Percentiles rank a stretch among this genome's conserved stretches.
These are phyloP conservation scores for Macrotyloma uniflorum DNA, from an alignment of 306 rosid genomes.

Conservation along the genomic window DNA sequence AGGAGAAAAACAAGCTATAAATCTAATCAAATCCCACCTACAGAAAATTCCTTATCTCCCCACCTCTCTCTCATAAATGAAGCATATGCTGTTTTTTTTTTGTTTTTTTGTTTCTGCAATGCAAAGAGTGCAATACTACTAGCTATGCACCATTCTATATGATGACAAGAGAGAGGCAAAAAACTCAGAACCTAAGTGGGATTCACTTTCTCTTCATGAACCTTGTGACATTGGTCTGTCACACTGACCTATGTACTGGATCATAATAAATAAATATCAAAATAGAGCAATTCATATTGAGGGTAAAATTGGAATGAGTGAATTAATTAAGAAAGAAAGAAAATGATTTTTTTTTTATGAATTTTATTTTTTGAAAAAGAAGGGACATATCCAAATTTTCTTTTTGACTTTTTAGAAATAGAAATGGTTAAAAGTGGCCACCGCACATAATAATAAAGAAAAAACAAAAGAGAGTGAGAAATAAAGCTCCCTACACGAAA, in stretches of 20 bases:
- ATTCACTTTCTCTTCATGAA: slow-evolving; percentile 46
- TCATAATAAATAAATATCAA: neutral
- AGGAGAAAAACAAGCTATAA: slow-evolving; percentile 23
- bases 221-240: slow-evolving; percentile 48
- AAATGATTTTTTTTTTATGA: neutral
- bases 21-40: slow-evolving; percentile 22
- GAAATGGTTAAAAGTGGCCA: slow-evolving; percentile 47
- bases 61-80: slow-evolving; percentile 44
- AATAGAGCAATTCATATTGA: neutral
- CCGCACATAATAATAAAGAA: slow-evolving; percentile 36
- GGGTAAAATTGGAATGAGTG: slow-evolving; percentile 14
- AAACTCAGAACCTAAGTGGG: slow-evolving; percentile 40
- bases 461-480: slow-evolving; percentile 45
- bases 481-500: slow-evolving; percentile 53
- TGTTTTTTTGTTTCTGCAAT: neutral
- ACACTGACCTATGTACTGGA: slow-evolving; percentile 47
- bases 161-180: slow-evolving; percentile 45
- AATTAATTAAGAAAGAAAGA: neutral
- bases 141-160: slow-evolving; percentile 22
- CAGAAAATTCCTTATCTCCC: slow-evolving; percentile 26
- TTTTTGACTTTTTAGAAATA: slow-evolving; percentile 44
- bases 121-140: slow-evolving; percentile 17
- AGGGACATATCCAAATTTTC: slow-evolving; percentile 22
- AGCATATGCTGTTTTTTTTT: slow-evolving; percentile 3
- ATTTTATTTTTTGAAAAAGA: neutral